Evolutionary conservation across 768 basidiomycete species (phyloP).

Genomic region (Pulveroboletus sp.): DNA sequence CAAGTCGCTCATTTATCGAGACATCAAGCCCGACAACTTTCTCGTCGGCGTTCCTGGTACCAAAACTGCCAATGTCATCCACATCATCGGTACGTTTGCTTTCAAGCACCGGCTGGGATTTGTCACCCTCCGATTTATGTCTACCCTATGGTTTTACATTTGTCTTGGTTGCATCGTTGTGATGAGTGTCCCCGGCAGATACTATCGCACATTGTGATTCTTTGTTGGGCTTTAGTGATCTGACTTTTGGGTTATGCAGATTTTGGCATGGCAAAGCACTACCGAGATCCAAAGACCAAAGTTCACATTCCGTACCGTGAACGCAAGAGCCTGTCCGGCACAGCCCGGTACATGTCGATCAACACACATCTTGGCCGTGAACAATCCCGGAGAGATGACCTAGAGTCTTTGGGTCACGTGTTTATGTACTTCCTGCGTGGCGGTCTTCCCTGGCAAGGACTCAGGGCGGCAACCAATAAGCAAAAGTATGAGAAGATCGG

Average conservation of each 20-base stretch:
- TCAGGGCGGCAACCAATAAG: constrained; percentile 97
- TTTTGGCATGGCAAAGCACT: constrained; percentile 99
- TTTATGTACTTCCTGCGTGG: constrained; percentile 99
- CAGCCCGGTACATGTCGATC: constrained; percentile 99
- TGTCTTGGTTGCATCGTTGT: neutral
- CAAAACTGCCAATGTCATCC: constrained; percentile 83
- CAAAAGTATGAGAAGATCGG: constrained; percentile 99
- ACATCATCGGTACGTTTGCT: constrained; percentile 70
- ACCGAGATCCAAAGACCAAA: constrained; percentile 96
- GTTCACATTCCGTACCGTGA: constrained; percentile 99
- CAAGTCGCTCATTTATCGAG: constrained; percentile 96
- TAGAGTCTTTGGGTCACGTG: constrained; percentile 96
- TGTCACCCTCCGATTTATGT: constrained; percentile 4
- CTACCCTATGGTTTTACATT: neutral
- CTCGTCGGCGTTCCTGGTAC: constrained; percentile 90
- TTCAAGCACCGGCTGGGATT: constrained; percentile 4
- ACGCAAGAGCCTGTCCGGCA: constrained; percentile 93
- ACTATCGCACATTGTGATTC: neutral
- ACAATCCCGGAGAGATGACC: constrained; percentile 89
- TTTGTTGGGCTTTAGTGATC: neutral
- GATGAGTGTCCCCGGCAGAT: constrained; percentile 1
- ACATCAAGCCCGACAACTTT: constrained; percentile 99
- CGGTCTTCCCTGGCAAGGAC: constrained; percentile 95
- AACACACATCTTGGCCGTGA: constrained; percentile 97
- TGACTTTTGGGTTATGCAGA: constrained; percentile 43